Evolutionary conservation across 768 basidiomycete genomes (phyloP).

Genomic region (Pholiota conissans): DNA sequence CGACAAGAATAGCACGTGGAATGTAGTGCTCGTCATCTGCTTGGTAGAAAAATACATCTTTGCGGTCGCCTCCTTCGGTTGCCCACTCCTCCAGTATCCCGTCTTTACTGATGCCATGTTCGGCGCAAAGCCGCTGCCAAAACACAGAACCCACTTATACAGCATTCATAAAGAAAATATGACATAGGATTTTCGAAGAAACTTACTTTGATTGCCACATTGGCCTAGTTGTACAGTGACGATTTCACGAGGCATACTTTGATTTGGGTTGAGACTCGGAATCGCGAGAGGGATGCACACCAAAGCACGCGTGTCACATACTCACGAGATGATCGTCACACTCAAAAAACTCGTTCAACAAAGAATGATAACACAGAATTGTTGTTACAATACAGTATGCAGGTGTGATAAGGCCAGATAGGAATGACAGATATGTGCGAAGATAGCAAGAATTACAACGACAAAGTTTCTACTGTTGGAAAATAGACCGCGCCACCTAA

Average conservation of each 20-base stretch:
- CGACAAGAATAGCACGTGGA: conserved; percentile 93
- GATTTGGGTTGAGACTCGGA: not conserved
- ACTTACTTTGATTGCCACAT: conserved; percentile 88
- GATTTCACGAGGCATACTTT: conserved; percentile 76
- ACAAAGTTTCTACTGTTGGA: conserved; percentile 72
- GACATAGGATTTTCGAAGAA: conserved; percentile 11
- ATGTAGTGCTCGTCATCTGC: conserved; percentile 99
- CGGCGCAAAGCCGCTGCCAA: conserved; percentile 97
- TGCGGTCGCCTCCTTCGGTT: conserved; percentile 91
- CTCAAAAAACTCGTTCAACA: conserved; percentile 14
- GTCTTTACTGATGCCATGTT: conserved; percentile 96
- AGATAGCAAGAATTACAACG: conserved; percentile 75
- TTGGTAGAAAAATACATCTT: conserved; percentile 99
- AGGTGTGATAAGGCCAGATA: conserved; percentile 61
- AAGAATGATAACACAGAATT: conserved; percentile 44
- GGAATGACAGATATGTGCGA: conserved; percentile 72
- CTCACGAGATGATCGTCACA: conserved; percentile 19
- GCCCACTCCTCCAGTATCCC: conserved; percentile 98
- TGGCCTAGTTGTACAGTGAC: conserved; percentile 84
- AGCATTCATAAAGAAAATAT: conserved; percentile 2
- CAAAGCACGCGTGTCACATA: conserved; percentile 19
- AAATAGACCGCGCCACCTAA: conserved; percentile 78
- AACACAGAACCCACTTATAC: conserved; percentile 89
- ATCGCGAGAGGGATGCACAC: conserved; percentile 1
- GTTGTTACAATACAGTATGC: conserved; percentile 89